Base-by-base conservation (phyloP, 75 land plant genomes). In the Larix kaempferi region DNA sequence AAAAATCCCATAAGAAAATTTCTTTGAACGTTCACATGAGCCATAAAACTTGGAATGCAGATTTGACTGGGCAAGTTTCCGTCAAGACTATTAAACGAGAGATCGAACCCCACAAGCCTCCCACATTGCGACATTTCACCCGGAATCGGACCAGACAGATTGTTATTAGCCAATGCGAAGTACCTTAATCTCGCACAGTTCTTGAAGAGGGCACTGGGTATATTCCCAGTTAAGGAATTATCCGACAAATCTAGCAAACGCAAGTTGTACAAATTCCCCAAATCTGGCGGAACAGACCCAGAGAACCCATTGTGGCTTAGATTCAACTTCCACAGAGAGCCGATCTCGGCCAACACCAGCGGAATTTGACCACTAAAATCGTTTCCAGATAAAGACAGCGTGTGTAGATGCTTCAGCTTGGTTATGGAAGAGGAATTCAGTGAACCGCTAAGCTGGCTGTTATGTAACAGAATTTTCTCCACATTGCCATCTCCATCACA, bases 241-340 rank as follows among this genome's bases (percentile, higher is more conserved):
- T 37, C 66, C 7, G 91, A 88, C 82, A 93, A 83, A 83, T 95
- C 98, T 29, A 97, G 85, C 79, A 95, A 80, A 25, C 95, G 87
- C 39, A 97, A 78, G 65, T 69, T 79, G 5, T 80, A 81, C 39
- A 91, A 79, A 54, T 83, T 82, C 71, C 95, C 90, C 39, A 92
- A 77, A 37, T 80, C 85, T n/a, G 72, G 86, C 14, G 98, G 99
- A 21, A 97, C 72, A 12, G 77, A 39, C 21, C 99, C 98, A 35
- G 92, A 91, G 3, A 95, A 61, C 15, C 80, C 88, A 82, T 97
- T 97, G 16, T 78, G 57, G 71, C 95, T 93, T 35, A 97, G 39
- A 77, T 94, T 95, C 60, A 97, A 89, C 91, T 95, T 95, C 92
- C 90, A 89, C 56, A 97, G 69, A 17, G 86, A 76, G 21, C 55